Evolutionary conservation across 2,329 filamentous ascomycete genomes (phyloP).

Genomic region (Sarocladium kiliense): DNA sequence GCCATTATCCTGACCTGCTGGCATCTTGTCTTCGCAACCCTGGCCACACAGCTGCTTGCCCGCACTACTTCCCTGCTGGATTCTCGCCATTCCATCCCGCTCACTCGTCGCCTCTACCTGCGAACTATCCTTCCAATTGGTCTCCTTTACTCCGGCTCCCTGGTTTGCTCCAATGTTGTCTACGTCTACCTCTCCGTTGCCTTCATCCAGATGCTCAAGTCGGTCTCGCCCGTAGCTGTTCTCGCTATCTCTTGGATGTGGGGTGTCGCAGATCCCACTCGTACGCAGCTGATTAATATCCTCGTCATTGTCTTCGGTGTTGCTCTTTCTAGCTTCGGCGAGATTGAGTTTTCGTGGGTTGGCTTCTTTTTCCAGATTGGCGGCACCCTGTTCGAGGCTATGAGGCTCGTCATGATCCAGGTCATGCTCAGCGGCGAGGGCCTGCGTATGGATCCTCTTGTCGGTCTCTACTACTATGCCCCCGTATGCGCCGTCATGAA

Average conservation of each 20-base stretch:
- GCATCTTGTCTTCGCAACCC: constrained; percentile 61
- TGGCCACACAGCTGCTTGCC: constrained; percentile 61
- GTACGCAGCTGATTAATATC: constrained; percentile 40
- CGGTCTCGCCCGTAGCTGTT: constrained; percentile 61
- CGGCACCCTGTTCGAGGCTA: constrained; percentile 75
- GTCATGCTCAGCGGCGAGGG: constrained; percentile 71
- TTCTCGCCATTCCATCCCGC: constrained; percentile 54
- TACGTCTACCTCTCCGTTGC: constrained; percentile 63
- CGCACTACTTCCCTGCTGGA: constrained; percentile 59
- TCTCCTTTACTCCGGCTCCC: constrained; percentile 58
- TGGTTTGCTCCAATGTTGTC: constrained; percentile 62
- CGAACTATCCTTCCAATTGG: constrained; percentile 61
- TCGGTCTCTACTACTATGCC: constrained; percentile 85
- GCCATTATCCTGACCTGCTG: constrained; percentile 59
- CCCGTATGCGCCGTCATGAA: constrained; percentile 82
- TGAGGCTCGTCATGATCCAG: constrained; percentile 80
- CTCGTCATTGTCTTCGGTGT: constrained; percentile 48
- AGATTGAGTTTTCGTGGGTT: constrained; percentile 62
- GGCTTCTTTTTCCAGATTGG: constrained; percentile 66
- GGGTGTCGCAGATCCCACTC: constrained; percentile 42
- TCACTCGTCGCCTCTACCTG: constrained; percentile 56
- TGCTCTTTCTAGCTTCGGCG: constrained; percentile 49
- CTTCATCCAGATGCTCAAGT: constrained; percentile 69
- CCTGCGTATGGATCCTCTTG: constrained; percentile 81
- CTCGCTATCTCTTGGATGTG: constrained; percentile 58